Percentiles rank a stretch among this genome's conserved stretches.
phyloP scores from a whole-genome alignment of 176 grass and related monocot genomes.

The Zizania latifolia region DNA sequence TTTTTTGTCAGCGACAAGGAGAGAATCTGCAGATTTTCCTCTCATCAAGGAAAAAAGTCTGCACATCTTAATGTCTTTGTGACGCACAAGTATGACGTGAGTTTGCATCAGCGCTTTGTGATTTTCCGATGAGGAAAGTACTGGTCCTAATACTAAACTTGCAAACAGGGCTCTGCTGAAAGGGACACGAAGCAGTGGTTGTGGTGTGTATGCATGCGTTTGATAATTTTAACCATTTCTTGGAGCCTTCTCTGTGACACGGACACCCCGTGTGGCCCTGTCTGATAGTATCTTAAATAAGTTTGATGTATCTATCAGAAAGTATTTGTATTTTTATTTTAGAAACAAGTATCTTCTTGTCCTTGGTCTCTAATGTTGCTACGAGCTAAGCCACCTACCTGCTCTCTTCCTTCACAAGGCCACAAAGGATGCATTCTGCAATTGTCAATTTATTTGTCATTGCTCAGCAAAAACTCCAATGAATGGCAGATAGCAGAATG shows the following conservation, averaged over 20 bases:
- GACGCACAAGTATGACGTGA: not conserved
- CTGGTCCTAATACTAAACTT: not conserved
- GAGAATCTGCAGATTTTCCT: not conserved
- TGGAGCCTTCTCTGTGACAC: constrained; percentile 1
- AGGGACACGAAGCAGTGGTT: not conserved
- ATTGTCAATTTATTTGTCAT: too few species aligned
- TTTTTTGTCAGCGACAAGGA: constrained; percentile 10
- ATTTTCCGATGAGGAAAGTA: not conserved
- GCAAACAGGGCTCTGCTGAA: not conserved
- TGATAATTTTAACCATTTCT: not conserved
- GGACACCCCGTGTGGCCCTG: too few species aligned
- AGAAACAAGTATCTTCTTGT: not conserved
- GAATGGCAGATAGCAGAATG: too few species aligned
- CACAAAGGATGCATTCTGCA: not conserved
- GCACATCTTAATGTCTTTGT: not conserved
- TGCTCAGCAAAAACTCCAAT: not conserved
- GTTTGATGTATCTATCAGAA: not conserved
- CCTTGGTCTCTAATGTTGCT: not conserved
- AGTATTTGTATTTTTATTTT: not conserved
- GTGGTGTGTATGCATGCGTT: not conserved
- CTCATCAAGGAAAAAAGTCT: too few species aligned
- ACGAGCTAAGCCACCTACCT: not conserved
- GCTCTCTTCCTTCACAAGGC: not conserved
- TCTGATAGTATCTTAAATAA: not conserved
- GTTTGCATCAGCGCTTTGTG: not conserved